Base-by-base conservation (phyloP, 768 basidiomycete genomes). In the Holtermannia corniformis region DNA sequence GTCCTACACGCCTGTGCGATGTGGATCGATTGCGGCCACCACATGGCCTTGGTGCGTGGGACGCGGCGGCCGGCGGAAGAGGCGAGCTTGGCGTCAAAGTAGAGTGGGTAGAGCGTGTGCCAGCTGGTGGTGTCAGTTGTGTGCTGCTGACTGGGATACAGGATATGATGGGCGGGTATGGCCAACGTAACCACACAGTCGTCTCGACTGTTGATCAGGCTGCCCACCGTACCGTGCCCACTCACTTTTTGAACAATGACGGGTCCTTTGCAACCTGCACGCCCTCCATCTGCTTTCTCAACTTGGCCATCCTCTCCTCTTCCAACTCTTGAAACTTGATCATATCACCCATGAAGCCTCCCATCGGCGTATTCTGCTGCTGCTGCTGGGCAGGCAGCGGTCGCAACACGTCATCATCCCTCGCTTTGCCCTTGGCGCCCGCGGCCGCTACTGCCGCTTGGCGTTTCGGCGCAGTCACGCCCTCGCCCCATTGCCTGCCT, bases 71-170 rank as follows among this genome's bases (percentile, higher is more conserved):
- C 81, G 19, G 90, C 89, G 4, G 79, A 83, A 71, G 87, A 86
- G 0, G 91, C 82, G 1, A 84, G 84, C 70, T 96, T 95, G 28
- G 92, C 91, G 73, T 97, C 93, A 52, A 97, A 81, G 73, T 96
- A 96, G 65, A 96, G 86, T 4, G 93, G 93, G 71, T 97, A 99
- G 66, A 97, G 82, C 62, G 87, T 87, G 43, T 88, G 84, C 92
- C 92, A 95, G 63, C 91, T 95, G 64, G 13, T 50, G 54, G n/a
- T 16, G 32, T 37, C 32, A 37, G 32, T 20, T 23, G 78, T 80
- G 65, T 66, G 87, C 86, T 78, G 80, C 77, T 88, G 87, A 68
- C 87, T 88, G 23, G 86, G 86, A n/a, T n/a, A n/a, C n/a, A n/a
- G n/a, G n/a, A n/a, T n/a, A n/a, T 37, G 32, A 37, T 37, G 32